These are phyloP conservation scores for Xylaria sp. DNA, from an alignment of 2,329 filamentous ascomycete genomes.

Conservation along the genomic window DNA sequence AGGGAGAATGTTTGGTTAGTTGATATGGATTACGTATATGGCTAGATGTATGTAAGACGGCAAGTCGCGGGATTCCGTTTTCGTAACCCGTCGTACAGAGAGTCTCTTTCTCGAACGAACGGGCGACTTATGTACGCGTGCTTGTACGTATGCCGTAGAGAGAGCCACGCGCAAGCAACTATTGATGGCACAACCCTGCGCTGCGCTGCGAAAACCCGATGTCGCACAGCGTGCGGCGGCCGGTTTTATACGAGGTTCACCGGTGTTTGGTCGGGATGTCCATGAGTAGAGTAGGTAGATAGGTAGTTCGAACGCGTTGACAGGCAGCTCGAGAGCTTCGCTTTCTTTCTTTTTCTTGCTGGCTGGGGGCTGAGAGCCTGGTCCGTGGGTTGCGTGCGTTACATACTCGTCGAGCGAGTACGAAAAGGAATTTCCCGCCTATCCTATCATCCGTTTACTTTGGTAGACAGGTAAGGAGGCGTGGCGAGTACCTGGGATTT, in stretches of 20 bases:
- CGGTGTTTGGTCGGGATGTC: not conserved
- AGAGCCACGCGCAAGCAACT: not conserved
- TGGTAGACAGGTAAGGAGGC: not conserved
- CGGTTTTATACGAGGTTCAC: constrained; percentile 5
- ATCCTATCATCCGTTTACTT: not conserved
- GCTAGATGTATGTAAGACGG: not conserved
- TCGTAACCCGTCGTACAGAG: constrained; percentile 26
- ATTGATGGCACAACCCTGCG: too few species aligned
- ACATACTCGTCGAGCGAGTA: too few species aligned
- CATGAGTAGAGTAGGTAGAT: not conserved
- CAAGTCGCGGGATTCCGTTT: constrained; percentile 24
- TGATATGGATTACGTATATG: too few species aligned
- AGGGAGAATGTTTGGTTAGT: too few species aligned
- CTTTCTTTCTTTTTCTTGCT: not conserved
- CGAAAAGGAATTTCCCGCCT: not conserved
- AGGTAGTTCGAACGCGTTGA: not conserved
- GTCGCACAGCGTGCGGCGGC: constrained; percentile 13
- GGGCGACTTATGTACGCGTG: not conserved
- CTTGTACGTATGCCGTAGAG: not conserved
- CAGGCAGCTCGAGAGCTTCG: not conserved
- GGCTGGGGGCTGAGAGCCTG: not conserved
- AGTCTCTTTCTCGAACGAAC: not conserved
- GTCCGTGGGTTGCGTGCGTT: too few species aligned
- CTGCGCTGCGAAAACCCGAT: constrained; percentile 22
- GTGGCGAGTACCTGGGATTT: constrained; percentile 1